Evolutionary conservation across 495 filamentous ascomycete genomes (phyloP).

Genomic region (Podospora bellae-mahoneyi): DNA sequence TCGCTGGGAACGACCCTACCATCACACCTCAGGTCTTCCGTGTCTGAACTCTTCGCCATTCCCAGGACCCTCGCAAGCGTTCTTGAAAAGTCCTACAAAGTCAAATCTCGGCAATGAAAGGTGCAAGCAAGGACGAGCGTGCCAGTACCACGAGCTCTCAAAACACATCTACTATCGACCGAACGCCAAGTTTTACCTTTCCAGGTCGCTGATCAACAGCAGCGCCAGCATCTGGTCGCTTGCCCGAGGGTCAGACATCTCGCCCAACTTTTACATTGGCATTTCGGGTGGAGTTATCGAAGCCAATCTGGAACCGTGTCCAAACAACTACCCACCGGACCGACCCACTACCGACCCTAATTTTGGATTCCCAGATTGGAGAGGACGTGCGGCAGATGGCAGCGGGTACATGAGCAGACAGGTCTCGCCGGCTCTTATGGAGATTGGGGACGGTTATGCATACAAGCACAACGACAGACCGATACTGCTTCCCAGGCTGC

Average conservation of each 20-base stretch:
- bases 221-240: conserved; percentile 40
- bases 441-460: conserved; percentile 29
- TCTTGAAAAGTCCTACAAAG: conserved; percentile 20
- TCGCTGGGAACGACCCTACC: conserved; percentile 43
- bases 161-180: conserved; percentile 41
- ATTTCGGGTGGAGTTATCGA: conserved; percentile 41
- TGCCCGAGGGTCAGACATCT: conserved; percentile 38
- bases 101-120: neutral
- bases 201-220: conserved; percentile 18
- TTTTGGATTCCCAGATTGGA: conserved; percentile 26
- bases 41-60: conserved; percentile 35
- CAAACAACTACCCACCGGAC: conserved; percentile 14
- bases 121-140: conserved; percentile 36
- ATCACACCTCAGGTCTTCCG: conserved; percentile 41
- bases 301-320: conserved; percentile 26
- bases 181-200: conserved; percentile 42
- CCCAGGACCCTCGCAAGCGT: conserved; percentile 36
- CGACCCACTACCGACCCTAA: conserved; percentile 23
- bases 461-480: conserved; percentile 24
- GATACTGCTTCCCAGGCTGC: conserved; percentile 20
- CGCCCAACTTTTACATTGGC: conserved; percentile 44
- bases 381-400: neutral
- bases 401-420: conserved; percentile 19
- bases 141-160: conserved; percentile 44
- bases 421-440: conserved; percentile 25